Base-by-base conservation (phyloP, 2,329 filamentous ascomycete species). In the Trichoderma lentiforme region DNA sequence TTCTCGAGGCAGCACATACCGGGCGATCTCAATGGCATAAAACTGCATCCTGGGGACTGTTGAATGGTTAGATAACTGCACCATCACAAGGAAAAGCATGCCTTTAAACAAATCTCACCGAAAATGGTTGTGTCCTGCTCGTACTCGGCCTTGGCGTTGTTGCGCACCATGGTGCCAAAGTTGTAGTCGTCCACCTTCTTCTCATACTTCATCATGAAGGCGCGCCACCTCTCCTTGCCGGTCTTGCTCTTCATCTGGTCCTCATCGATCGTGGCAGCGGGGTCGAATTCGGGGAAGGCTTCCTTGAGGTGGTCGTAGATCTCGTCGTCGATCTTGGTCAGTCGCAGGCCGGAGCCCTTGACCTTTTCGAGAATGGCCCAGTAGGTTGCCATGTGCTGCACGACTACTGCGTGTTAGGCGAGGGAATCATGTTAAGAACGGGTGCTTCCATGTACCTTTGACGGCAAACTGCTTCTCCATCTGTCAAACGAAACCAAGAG, bases 381-480 rank as follows among this genome's bases (percentile, higher is more conserved):
- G 87, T 99, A 98, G 63, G 95, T 98, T 79, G 93, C 89, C 88
- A 99, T 93, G 83, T 99, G 96, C 83, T 97, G 93, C 47, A 98
- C 96, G 66, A 92, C 95, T 86, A 75, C 21, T 1, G 1, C 39
- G 3, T 6, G 53, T 66, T 24, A 18, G 28, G 43, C 14, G 21
- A 6, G 15, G 32, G 18, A 9, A 28, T n/a, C 5, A 18, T 3
- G 9, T 21, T 8, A 14, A 56, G 21, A 15, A n/a, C 3, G 21
- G 32, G 4, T 3, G 9, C 26, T 14, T 18, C 7, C 3, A n/a
- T 79, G 60, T 78, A 94, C 93, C 92, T 87, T 98, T 98, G 78
- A 99, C 96, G 34, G 96, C 96, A 79, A 99, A 99, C 83, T 98
- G 96, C 88, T 98, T 97, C 88, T 99, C 96, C 81, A 99, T 98